These are phyloP conservation scores for Rhizodiscina lignyota DNA, from an alignment of 495 filamentous ascomycete genomes.

Conservation along the genomic window DNA sequence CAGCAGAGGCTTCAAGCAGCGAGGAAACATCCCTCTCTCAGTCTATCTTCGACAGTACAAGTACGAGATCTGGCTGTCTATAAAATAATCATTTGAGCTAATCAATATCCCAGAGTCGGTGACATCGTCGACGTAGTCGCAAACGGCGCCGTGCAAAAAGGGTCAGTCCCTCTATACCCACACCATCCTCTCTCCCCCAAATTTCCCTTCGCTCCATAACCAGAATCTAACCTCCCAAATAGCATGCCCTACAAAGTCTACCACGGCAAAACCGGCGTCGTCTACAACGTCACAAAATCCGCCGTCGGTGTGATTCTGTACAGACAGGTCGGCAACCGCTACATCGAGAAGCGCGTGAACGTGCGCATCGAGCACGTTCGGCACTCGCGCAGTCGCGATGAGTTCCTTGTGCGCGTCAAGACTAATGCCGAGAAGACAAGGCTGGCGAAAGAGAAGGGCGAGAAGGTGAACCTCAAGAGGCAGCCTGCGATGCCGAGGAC, in stretches of 20 bases:
- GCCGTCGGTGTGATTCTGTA: slow-evolving; percentile 95
- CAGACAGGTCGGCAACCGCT: slow-evolving; percentile 95
- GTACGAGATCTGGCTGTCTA: slow-evolving; percentile 31
- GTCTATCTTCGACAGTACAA: slow-evolving; percentile 88
- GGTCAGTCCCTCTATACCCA: slow-evolving; percentile 38
- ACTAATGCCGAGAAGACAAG: slow-evolving; percentile 79
- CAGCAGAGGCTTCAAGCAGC: slow-evolving; percentile 81
- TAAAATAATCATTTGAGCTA: no score
- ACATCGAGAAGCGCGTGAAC: slow-evolving; percentile 99
- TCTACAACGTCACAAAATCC: slow-evolving; percentile 97
- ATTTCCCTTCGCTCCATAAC: no score
- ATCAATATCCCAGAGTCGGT: slow-evolving; percentile 50
- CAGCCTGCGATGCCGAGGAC: slow-evolving; percentile 67
- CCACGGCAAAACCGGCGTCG: slow-evolving; percentile 94
- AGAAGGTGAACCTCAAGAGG: slow-evolving; percentile 79
- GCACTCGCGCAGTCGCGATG: slow-evolving; percentile 82
- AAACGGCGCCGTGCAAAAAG: slow-evolving; percentile 97
- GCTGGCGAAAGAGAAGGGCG: slow-evolving; percentile 78
- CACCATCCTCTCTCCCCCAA: slow-evolving; percentile 10
- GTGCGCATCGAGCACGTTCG: slow-evolving; percentile 94
- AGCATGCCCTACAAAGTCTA: slow-evolving; percentile 99
- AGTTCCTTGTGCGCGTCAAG: slow-evolving; percentile 94
- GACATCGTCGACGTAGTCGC: slow-evolving; percentile 94
- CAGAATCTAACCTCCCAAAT: slow-evolving; percentile 14
- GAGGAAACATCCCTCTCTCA: slow-evolving; percentile 74